phyloP scores from a whole-genome alignment of 208 protist genomes.

The Zelonia costaricensis region DNA sequence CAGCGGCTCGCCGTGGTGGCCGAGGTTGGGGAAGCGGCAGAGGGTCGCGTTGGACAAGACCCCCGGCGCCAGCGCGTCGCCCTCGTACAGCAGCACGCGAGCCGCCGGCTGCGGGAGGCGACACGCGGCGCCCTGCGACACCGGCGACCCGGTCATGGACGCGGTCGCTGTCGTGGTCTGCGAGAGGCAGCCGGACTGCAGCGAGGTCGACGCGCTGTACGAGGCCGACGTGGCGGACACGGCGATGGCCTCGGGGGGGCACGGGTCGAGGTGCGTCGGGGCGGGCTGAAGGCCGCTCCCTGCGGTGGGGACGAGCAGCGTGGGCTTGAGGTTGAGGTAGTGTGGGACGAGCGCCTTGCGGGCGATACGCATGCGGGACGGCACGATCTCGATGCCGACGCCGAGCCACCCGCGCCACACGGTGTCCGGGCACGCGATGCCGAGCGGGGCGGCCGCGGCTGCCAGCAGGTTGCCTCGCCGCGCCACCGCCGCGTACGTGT shows the following conservation, averaged over 20 bases:
- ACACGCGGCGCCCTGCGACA: slow-evolving; percentile 6
- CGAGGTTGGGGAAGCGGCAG: slow-evolving; percentile 33
- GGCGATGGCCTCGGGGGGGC: slow-evolving; percentile 21
- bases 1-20: slow-evolving; percentile 9
- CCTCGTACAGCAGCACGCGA: slow-evolving; percentile 58
- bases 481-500: slow-evolving; percentile 3
- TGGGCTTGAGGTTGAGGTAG: slow-evolving; percentile 37
- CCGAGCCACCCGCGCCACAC: slow-evolving; percentile 44
- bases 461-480: slow-evolving; percentile 14
- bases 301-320: slow-evolving; percentile 6
- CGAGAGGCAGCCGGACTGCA: neutral
- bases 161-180: neutral
- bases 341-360: slow-evolving; percentile 44
- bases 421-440: slow-evolving; percentile 1
- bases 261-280: slow-evolving; percentile 11
- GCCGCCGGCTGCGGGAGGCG: slow-evolving; percentile 28
- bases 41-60: slow-evolving; percentile 62
- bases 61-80: slow-evolving; percentile 49
- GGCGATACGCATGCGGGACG: slow-evolving; percentile 62
- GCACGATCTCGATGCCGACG: slow-evolving; percentile 63
- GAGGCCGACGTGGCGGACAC: slow-evolving; percentile 3
- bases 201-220: slow-evolving; percentile 7
- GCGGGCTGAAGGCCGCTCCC: neutral
- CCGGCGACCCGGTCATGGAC: slow-evolving; percentile 4
- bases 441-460: slow-evolving; percentile 11